Evolutionary conservation across 352 stramenopile genomes (phyloP).

Genomic region (Phytophthora syringae): DNA sequence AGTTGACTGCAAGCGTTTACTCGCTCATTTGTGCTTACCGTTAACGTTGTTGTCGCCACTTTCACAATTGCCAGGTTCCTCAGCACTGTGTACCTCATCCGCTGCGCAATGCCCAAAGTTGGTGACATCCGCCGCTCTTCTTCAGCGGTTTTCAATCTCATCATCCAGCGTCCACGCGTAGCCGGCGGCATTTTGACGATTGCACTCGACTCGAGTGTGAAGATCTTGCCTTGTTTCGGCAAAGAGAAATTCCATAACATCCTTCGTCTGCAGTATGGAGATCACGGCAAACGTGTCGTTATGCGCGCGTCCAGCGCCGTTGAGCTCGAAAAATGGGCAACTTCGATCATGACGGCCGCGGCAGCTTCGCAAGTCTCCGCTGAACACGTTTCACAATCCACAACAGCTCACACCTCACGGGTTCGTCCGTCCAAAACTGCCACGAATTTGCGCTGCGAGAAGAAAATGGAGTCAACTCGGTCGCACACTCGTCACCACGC

Average conservation of each 20-base stretch:
- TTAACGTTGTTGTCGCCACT: background rate
- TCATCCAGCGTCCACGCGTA: conserved; percentile 31
- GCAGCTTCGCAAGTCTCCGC: background rate
- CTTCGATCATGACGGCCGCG: conserved; percentile 4
- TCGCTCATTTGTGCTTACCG: background rate
- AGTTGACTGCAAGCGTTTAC: background rate
- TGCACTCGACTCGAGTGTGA: conserved; percentile 24
- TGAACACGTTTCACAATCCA: background rate
- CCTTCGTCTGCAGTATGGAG: conserved; percentile 25
- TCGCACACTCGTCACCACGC: background rate
- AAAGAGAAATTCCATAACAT: conserved; percentile 17
- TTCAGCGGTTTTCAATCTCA: conserved; percentile 17
- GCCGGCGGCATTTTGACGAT: conserved; percentile 26
- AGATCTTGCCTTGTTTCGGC: conserved; percentile 2
- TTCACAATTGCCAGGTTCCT: conserved; percentile 18
- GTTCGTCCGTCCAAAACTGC: no score
- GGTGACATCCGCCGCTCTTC: background rate
- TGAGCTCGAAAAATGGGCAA: conserved; percentile 17
- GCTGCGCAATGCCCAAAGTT: conserved; percentile 4
- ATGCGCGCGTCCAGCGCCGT: conserved; percentile 22
- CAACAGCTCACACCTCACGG: background rate
- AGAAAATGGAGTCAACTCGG: background rate
- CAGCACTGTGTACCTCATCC: conserved; percentile 25
- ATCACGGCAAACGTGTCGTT: conserved; percentile 4
- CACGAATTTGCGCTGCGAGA: background rate